Base-by-base conservation (phyloP, 257 asterid genomes). In the Salvia rosmarinus region DNA sequence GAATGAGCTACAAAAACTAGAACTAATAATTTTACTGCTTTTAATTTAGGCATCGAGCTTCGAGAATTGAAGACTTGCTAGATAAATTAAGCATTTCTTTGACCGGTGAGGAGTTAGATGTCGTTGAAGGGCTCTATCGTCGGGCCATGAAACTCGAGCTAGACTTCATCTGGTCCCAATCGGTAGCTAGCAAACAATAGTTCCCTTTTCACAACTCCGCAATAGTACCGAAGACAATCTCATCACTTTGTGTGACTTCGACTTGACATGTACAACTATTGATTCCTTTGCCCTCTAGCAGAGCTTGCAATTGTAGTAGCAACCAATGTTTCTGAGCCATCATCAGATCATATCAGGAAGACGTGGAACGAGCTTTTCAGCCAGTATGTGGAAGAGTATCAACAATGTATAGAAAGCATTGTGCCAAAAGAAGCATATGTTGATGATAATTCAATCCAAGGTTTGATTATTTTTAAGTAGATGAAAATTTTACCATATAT, bases 221-320 rank as follows among this genome's bases (percentile, higher is more conserved):
- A 74, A 46, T 61, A 64, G 40, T 44, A 76, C 55, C 0, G 83
- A 78, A 80, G 78, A 77, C 54, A 82, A 77, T 72, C 85, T 85
- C 62, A 25, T 63, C 70, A 32, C 81, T 59, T 85, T 80, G 40
- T 85, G 86, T 37, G 94, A 87, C 78, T 87, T 87, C 68, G 94
- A 85, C 81, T 77, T 85, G 82, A 87, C 94, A 6, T 87, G 94
- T 76, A 66, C 89, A 16, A 78, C 84, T n/a, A 39, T 87, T 19
- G 94, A 87, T 66, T 87, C 94, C 61, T 87, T 89, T 77, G 82
- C 89, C 67, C 86, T 80, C 71, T 87, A 73, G 89, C 90, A 43
- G 90, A 87, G 82, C 81, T 87, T 66, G 87, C 94, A 32, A 87
- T 87, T 56, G 78, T 76, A 61, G 72, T 86, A 47, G 76, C 89